Evolutionary conservation across 2,329 filamentous ascomycete genomes (phyloP).

Genomic region (Xylaria arbuscula): DNA sequence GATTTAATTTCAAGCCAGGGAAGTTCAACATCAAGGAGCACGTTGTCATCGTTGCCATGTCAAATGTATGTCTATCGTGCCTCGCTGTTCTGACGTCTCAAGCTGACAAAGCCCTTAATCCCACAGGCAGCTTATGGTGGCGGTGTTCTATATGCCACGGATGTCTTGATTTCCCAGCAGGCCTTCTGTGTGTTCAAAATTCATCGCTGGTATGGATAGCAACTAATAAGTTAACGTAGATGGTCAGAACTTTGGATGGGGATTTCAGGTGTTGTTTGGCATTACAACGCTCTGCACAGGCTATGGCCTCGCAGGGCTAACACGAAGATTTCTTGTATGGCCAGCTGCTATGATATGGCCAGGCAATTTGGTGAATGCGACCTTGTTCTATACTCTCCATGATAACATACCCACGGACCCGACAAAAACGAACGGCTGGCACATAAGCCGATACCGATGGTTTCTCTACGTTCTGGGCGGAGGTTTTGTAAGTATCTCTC

Average conservation of each 20-base stretch:
- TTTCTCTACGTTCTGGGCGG: slow-evolving; percentile 64
- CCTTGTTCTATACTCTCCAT: slow-evolving; percentile 73
- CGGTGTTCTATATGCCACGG: slow-evolving; percentile 67
- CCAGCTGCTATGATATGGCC: slow-evolving; percentile 75
- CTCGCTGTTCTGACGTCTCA: background rate
- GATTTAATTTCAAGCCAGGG: slow-evolving; percentile 55
- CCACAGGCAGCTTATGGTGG: slow-evolving; percentile 66
- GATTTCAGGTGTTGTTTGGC: slow-evolving; percentile 68
- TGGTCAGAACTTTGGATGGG: slow-evolving; percentile 66
- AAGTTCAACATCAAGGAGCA: slow-evolving; percentile 56
- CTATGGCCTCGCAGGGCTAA: slow-evolving; percentile 71
- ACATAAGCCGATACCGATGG: slow-evolving; percentile 66
- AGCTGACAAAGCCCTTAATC: slow-evolving; percentile 23
- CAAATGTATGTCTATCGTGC: slow-evolving; percentile 61
- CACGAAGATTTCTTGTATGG: slow-evolving; percentile 68
- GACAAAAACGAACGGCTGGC: slow-evolving; percentile 65
- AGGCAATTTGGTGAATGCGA: slow-evolving; percentile 67
- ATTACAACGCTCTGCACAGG: slow-evolving; percentile 72
- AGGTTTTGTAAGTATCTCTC: slow-evolving; percentile 51
- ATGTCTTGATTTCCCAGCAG: slow-evolving; percentile 63
- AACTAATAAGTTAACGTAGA: slow-evolving; percentile 46
- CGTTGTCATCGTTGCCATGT: slow-evolving; percentile 66
- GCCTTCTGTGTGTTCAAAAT: slow-evolving; percentile 58
- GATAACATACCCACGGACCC: slow-evolving; percentile 67
- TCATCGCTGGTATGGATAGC: background rate